Evolutionary conservation across 352 stramenopile species (phyloP).

Genomic region (Pythium rishiriense): DNA sequence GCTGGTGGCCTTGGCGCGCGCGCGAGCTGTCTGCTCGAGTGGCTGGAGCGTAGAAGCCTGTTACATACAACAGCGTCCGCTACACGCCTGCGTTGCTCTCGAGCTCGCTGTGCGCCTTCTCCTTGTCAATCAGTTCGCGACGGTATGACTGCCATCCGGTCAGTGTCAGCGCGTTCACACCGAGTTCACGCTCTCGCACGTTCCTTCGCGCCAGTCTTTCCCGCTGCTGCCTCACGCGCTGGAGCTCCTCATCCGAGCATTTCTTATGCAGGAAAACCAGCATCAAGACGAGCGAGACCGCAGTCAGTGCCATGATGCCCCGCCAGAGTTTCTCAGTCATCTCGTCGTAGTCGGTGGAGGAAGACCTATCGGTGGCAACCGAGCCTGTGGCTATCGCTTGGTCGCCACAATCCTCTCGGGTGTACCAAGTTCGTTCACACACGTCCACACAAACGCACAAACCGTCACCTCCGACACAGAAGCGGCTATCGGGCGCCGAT

Average conservation of each 20-base stretch:
- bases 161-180: conserved; percentile 10
- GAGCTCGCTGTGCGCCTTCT: background rate
- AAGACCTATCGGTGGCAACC: background rate
- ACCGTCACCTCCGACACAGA: conserved; percentile 11
- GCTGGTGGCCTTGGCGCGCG: no score
- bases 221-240: background rate
- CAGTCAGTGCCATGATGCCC: background rate
- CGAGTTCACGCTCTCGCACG: background rate
- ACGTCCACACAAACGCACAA: conserved; percentile 17
- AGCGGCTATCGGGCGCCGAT: conserved; percentile 10
- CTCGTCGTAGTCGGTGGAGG: background rate
- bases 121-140: conserved; percentile 16
- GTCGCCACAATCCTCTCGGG: background rate
- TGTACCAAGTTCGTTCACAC: conserved; percentile 7
- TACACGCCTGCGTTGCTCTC: no score
- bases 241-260: background rate
- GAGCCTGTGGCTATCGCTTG: no score
- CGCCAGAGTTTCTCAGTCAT: conserved; percentile 10
- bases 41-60: no score
- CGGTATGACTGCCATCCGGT: conserved; percentile 13
- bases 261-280: conserved; percentile 2
- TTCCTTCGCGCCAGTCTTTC: background rate
- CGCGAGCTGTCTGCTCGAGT: no score
- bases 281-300: conserved; percentile 1
- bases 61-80: no score